Percentiles rank a stretch among this genome's conserved stretches.
Conservation (phyloP, 768 basidiomycete genomes). For the Suillus spraguei region DNA sequence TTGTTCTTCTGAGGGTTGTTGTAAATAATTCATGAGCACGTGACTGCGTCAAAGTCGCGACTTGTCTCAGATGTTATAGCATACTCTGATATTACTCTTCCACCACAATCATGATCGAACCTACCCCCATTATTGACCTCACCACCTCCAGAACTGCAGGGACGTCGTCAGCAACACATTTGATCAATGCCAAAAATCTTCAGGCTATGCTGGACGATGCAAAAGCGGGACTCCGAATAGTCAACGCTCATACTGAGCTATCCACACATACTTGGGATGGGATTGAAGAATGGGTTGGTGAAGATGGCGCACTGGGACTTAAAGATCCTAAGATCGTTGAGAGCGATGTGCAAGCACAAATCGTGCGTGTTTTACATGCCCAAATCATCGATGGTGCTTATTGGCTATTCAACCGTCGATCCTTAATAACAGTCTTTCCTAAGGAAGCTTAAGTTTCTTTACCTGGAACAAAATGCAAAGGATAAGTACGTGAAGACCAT, state of each 20-base stretch:
- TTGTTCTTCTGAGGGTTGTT: too few species aligned
- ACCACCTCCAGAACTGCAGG: not conserved
- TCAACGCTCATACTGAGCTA: conserved; percentile 23
- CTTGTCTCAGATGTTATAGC: not conserved
- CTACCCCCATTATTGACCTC: not conserved
- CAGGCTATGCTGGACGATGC: conserved; percentile 30
- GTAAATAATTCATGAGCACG: not conserved
- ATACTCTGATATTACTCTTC: not conserved
- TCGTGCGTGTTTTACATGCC: conserved; percentile 43
- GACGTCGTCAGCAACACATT: not conserved
- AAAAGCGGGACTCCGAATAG: conserved; percentile 21
- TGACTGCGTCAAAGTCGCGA: conserved; percentile 3
- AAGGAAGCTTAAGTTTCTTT: conserved; percentile 85
- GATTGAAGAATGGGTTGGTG: conserved; percentile 29
- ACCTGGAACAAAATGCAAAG: conserved; percentile 89
- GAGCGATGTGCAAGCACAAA: conserved; percentile 60
- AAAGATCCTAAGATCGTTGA: conserved; percentile 60
- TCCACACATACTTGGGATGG: conserved; percentile 32
- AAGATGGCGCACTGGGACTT: conserved; percentile 25
- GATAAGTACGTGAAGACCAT: conserved; percentile 87
- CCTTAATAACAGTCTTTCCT: conserved; percentile 57
- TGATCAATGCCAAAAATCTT: conserved; percentile 21
- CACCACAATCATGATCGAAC: conserved; percentile 1
- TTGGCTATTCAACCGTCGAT: conserved; percentile 11
- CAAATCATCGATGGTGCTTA: not conserved